These are phyloP conservation scores for Chaetomiaceae sp. DNA, from an alignment of 2,329 filamentous ascomycete species.

Conservation along the genomic window DNA sequence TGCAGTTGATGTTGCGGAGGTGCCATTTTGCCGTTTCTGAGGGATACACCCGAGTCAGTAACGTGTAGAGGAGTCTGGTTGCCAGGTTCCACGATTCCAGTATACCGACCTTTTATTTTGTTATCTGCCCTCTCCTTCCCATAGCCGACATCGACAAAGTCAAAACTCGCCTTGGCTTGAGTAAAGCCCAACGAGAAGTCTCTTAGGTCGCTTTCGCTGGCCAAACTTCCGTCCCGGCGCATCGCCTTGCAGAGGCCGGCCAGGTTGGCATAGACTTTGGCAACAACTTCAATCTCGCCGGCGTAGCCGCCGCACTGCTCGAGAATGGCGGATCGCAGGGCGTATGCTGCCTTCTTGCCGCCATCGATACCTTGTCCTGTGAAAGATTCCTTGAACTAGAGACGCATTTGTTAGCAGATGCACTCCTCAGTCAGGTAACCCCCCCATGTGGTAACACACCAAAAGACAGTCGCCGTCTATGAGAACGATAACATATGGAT, in stretches of 20 bases:
- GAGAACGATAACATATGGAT: constrained; percentile 56
- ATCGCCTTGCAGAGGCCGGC: constrained; percentile 46
- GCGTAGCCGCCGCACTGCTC: constrained; percentile 41
- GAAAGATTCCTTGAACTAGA: constrained; percentile 53
- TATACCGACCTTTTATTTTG: constrained; percentile 41
- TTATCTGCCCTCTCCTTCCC: constrained; percentile 54
- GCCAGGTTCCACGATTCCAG: not conserved
- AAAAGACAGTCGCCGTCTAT: constrained; percentile 61
- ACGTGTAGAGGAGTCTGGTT: not conserved
- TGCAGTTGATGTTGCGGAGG: constrained; percentile 56
- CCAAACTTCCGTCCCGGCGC: constrained; percentile 43
- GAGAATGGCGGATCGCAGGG: constrained; percentile 44
- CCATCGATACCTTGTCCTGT: constrained; percentile 52
- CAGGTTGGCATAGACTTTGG: constrained; percentile 54
- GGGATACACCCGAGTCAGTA: not conserved
- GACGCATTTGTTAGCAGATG: not conserved
- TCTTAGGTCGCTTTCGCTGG: constrained; percentile 41
- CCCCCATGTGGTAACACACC: constrained; percentile 44
- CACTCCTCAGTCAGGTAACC: not conserved
- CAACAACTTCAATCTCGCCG: constrained; percentile 52
- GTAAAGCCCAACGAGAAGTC: constrained; percentile 59
- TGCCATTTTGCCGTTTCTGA: constrained; percentile 52
- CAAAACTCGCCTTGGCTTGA: constrained; percentile 53
- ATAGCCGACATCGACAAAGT: constrained; percentile 59
- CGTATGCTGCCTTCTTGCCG: constrained; percentile 48